phyloP scores from a whole-genome alignment of 345 rosid genomes.

The Trapa incisa region DNA sequence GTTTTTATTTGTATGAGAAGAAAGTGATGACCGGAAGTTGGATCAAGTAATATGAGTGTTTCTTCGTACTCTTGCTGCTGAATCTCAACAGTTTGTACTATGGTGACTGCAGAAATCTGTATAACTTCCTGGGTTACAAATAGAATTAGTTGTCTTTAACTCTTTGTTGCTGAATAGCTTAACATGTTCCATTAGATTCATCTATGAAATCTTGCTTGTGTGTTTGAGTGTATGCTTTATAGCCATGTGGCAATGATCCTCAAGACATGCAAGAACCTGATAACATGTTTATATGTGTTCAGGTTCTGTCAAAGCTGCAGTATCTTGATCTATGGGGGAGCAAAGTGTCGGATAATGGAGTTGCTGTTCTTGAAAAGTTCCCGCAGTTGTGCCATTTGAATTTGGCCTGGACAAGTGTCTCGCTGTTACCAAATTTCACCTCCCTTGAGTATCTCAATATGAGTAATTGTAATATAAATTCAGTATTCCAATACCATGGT shows the following conservation, averaged over 20 bases:
- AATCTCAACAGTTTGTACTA: background rate
- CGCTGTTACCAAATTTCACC: conserved; percentile 44
- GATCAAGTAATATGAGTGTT: background rate
- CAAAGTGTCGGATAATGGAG: conserved; percentile 53
- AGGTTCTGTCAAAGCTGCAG: conserved; percentile 60
- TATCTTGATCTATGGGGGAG: conserved; percentile 92
- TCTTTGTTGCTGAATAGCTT: background rate
- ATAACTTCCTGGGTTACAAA: background rate
- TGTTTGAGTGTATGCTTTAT: background rate
- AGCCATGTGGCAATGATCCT: background rate
- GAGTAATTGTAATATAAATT: conserved; percentile 59
- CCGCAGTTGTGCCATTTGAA: conserved; percentile 55
- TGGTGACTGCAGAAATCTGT: background rate
- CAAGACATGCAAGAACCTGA: background rate
- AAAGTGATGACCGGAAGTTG: background rate
- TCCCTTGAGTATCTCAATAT: conserved; percentile 65
- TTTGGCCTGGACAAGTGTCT: conserved; percentile 69
- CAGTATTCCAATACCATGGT: conserved; percentile 26
- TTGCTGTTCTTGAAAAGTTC: conserved; percentile 31
- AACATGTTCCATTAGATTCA: too few relatives aligned
- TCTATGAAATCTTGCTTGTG: background rate
- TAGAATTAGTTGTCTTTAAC: background rate
- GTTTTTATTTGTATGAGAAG: background rate
- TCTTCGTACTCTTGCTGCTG: background rate
- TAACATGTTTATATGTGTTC: conserved; percentile 6